phyloP scores from a whole-genome alignment of 208 protist genomes.

The Angomonas desouzai region DNA sequence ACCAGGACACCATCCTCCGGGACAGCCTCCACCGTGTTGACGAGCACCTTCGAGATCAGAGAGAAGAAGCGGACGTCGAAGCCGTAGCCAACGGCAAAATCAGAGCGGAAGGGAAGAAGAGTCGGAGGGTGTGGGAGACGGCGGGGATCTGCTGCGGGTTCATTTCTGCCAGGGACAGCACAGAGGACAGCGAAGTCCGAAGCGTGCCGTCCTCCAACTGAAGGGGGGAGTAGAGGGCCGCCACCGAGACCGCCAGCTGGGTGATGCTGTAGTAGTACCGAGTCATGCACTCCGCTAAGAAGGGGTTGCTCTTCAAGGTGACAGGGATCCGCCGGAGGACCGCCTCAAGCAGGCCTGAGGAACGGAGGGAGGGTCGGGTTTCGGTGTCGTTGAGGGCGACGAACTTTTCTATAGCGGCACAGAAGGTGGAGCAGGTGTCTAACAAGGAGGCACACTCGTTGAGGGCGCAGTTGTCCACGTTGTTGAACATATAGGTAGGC shows the following conservation, averaged over 20 bases:
- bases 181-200: neutral
- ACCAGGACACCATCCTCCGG: neutral
- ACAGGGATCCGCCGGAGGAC: neutral
- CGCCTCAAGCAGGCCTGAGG: neutral
- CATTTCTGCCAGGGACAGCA: neutral
- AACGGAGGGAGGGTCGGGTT: neutral
- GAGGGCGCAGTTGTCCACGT: neutral
- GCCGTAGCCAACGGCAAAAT: neutral
- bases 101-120: neutral
- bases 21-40: neutral
- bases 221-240: neutral
- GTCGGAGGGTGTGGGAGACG: neutral
- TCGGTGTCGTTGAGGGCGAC: neutral
- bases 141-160: neutral
- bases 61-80: neutral
- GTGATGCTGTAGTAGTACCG: neutral
- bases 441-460: conserved; percentile 5
- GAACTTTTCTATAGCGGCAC: neutral
- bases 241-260: neutral
- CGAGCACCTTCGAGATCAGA: neutral
- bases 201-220: neutral
- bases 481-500: neutral
- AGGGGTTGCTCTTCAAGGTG: neutral
- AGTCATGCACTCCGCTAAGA: neutral
- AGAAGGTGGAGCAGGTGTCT: neutral